Evolutionary conservation across 805 yeast genomes (phyloP), one percentile per base, ranked within the genome.

Genomic region (Barnettozyma californica): DNA sequence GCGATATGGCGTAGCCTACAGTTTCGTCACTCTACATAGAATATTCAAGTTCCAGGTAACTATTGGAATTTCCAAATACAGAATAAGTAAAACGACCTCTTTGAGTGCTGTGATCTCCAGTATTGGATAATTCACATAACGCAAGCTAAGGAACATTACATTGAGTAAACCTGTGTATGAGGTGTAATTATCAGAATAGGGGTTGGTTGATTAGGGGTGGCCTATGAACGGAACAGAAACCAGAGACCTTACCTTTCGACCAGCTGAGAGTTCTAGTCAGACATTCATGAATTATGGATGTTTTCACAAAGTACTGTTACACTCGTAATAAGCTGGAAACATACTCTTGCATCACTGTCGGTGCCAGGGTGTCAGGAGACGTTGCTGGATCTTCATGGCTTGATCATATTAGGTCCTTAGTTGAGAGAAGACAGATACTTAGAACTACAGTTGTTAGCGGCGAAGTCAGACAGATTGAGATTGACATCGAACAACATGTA

Each of bases 281-380:
- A n/a, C n/a, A 23, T 5, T 23, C 5, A 23, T 5, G 7, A 5
- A 26, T 10, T 1, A 44, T 46, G 43, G 38, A 46, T 29, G 23
- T 20, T 5, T 45, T 48, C 25, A 29, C 41, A 10, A 34, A 37
- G 14, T 47, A 39, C 14, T 37, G 40, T 9, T 43, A 43, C 27
- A 23, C 21, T 10, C 44, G 50, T 31, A 49, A 43, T 25, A 25
- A 40, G 31, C 26, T 46, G 25, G 37, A 38, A 4, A 31, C 43
- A 4, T 49, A 49, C 27, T 44, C 50, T 3, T 43, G 47, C 27
- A 43, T 49, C n/a, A 44, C 44, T 18, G 45, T 46, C 9, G 53
- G 45, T 16, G 47, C 25, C 3, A 21, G 47, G 18, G 26, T 44
- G 8, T 19, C 23, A 11, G 31, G 18, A 13, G 35, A n/a, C 2